Conservation (phyloP, 2,329 filamentous ascomycete species). For the Pseudocercospora ulei region DNA sequence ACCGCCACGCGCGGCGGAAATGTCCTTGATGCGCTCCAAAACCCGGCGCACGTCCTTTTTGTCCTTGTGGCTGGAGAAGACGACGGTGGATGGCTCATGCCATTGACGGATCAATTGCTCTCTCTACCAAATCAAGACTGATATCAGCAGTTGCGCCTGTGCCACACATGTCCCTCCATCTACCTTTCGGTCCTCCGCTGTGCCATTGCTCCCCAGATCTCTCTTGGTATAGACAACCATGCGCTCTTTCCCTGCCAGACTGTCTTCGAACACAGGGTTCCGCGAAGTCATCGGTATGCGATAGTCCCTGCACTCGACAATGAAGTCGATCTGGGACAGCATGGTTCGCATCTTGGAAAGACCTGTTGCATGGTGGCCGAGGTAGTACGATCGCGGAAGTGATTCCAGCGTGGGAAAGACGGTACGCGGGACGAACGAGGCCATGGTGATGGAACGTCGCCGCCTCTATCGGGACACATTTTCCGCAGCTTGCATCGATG, state of each 20-base stretch:
- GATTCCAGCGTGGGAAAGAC: slow-evolving; percentile 62
- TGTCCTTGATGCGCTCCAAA: slow-evolving; percentile 45
- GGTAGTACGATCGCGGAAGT: slow-evolving; percentile 81
- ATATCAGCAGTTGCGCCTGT: slow-evolving; percentile 16
- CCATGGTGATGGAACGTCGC: slow-evolving; percentile 20
- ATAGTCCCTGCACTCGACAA: slow-evolving; percentile 92
- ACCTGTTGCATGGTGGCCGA: slow-evolving; percentile 82
- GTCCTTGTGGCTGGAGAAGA: slow-evolving; percentile 47
- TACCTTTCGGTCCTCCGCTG: slow-evolving; percentile 29
- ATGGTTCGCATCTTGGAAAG: slow-evolving; percentile 71
- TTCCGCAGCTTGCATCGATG: slow-evolving; percentile 1
- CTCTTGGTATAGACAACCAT: slow-evolving; percentile 85
- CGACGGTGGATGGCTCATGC: slow-evolving; percentile 45
- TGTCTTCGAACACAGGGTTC: slow-evolving; percentile 79
- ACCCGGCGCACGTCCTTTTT: slow-evolving; percentile 39
- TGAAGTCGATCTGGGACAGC: slow-evolving; percentile 70
- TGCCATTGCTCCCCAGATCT: slow-evolving; percentile 54
- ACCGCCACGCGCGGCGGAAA: slow-evolving; percentile 46
- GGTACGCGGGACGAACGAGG: slow-evolving; percentile 61
- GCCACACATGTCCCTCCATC: slow-evolving; percentile 11
- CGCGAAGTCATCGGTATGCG: slow-evolving; percentile 79
- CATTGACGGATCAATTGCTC: slow-evolving; percentile 47
- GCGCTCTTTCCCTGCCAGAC: slow-evolving; percentile 60
- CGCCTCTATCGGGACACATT: slow-evolving; percentile 22
- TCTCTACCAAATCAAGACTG: slow-evolving; percentile 23